Conservation (phyloP, 495 filamentous ascomycete genomes). For the Aspergillus kassunensis region DNA sequence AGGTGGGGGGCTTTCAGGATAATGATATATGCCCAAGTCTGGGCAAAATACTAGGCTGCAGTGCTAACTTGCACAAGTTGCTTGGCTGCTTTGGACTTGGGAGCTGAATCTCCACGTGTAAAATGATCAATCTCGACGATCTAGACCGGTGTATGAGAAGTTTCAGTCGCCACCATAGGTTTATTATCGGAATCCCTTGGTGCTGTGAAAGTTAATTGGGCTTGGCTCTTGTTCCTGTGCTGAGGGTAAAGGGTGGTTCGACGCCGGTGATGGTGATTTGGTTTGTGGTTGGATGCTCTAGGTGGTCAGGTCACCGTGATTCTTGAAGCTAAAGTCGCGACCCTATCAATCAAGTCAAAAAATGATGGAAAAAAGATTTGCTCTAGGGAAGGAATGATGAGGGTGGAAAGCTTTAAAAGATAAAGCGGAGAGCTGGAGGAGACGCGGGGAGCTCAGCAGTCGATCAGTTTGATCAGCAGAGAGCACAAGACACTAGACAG, state of each 20-base stretch:
- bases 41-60: conserved; percentile 4
- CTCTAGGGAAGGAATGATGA: not conserved
- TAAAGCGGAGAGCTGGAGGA: not conserved
- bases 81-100: not conserved
- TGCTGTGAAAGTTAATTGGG: not conserved
- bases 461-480: too few relatives aligned
- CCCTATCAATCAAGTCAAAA: not conserved
- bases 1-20: conserved; percentile 2
- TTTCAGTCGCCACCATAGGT: not conserved
- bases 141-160: conserved; percentile 2
- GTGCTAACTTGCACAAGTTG: not conserved
- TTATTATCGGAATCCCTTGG: not conserved
- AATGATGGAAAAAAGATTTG: too few relatives aligned
- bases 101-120: not conserved
- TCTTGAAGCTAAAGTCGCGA: too few relatives aligned
- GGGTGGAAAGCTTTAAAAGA: not conserved
- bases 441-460: not conserved
- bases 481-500: not conserved
- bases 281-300: too few relatives aligned
- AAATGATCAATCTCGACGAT: not conserved
- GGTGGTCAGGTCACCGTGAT: too few relatives aligned
- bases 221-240: not conserved
- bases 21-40: conserved; percentile 7
- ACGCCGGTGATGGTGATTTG: conserved; percentile 1
- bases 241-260: not conserved